These are phyloP conservation scores for Pichia thaimueangensis DNA, from an alignment of 805 yeast species.

Conservation along the genomic window DNA sequence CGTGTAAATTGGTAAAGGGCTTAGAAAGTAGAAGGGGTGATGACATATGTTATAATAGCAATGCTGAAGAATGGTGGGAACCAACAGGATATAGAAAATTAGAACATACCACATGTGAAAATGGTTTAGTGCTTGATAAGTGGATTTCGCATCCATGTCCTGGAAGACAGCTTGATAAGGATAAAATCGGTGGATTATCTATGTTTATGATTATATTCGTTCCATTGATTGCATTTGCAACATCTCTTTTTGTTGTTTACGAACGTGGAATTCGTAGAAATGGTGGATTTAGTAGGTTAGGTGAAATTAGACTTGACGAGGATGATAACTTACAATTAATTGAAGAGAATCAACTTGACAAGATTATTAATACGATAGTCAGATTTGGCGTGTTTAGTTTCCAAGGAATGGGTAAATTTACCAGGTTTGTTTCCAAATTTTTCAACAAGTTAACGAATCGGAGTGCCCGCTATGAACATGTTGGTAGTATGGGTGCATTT, in stretches of 20 bases:
- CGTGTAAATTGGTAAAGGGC: slow-evolving; percentile 80
- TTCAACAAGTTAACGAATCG: slow-evolving; percentile 20
- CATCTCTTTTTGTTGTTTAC: slow-evolving; percentile 63
- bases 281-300: slow-evolving; percentile 71
- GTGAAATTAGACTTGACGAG: slow-evolving; percentile 80
- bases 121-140: slow-evolving; percentile 68
- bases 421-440: not conserved
- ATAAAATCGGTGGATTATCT: slow-evolving; percentile 50
- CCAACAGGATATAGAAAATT: slow-evolving; percentile 91
- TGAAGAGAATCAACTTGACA: slow-evolving; percentile 58
- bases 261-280: slow-evolving; percentile 75
- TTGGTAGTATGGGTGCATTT: slow-evolving; percentile 22
- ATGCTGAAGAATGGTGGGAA: slow-evolving; percentile 64
- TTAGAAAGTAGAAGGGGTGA: slow-evolving; percentile 58
- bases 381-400: slow-evolving; percentile 43
- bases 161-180: slow-evolving; percentile 63
- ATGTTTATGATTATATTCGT: slow-evolving; percentile 47
- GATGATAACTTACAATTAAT: slow-evolving; percentile 47
- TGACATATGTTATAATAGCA: slow-evolving; percentile 49
- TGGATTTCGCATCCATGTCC: slow-evolving; percentile 74
- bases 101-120: slow-evolving; percentile 79
- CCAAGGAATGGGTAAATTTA: slow-evolving; percentile 13
- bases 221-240: slow-evolving; percentile 48
- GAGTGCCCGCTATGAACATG: slow-evolving; percentile 15
- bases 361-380: slow-evolving; percentile 51